Base-by-base conservation (phyloP, 371 early-diverging fungal species). In the Rhizopus stolonifer region DNA sequence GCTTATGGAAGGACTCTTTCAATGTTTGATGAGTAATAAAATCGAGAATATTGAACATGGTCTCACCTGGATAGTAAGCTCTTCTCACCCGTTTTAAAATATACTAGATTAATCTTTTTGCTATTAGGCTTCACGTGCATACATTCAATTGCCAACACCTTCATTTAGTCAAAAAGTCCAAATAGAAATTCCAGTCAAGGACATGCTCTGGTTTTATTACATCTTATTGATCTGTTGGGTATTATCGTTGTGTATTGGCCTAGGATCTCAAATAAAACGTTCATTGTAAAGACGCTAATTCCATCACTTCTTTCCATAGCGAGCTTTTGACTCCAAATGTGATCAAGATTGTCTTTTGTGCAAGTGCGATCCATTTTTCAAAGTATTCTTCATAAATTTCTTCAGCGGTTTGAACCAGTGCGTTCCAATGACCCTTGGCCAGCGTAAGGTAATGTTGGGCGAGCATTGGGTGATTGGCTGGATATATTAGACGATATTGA, bases 381-480 rank as follows among this genome's bases (percentile, higher is more conserved):
- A n/a, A n/a, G n/a, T n/a, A n/a, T n/a, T n/a, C n/a, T n/a, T n/a
- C n/a, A n/a, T 67, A 73, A 1, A 65, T 66, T 22, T 66, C 69
- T 38, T 70, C 71, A n/a, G 69, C 73, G 2, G 55, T 43, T 46
- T 73, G 69, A 14, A 77, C 59, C 18, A 69, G 64, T 1, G 73
- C 64, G 31, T 89, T 88, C 87, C 86, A 88, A 5, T 79, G 64
- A 32, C 82, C 75, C 54, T 89, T 88, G 24, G 85, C 83, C 14
- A 84, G 55, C 21, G 79, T 68, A 38, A 89, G 59, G 29, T 78
- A 72, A 54, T 89, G 88, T 29, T 82, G 74, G 3, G 82, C 86
- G 9, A 88, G 58, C 52, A 91, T 71, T 5, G 92, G 89, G 54
- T 90, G 89, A 54, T 79, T 81, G 4, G 84, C 80, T 19, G 87